These are phyloP conservation scores for Macrolepiota fuliginosa DNA, from an alignment of 768 basidiomycete genomes.

Conservation along the genomic window DNA sequence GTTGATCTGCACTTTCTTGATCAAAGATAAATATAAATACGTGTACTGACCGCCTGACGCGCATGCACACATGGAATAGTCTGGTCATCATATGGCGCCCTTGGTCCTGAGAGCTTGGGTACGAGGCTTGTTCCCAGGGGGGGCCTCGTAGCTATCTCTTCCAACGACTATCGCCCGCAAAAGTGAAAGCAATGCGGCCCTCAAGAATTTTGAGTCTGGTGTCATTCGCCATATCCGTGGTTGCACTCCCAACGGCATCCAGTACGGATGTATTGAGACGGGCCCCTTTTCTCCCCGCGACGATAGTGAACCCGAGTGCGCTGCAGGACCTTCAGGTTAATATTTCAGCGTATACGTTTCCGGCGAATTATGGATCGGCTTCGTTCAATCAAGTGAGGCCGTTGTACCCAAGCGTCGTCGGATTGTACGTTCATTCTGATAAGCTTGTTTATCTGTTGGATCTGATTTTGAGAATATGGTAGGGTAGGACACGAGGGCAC, in stretches of 20 bases:
- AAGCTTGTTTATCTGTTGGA: not conserved
- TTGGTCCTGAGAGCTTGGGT: not conserved
- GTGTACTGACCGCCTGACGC: not conserved
- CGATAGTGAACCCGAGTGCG: slow-evolving; percentile 8
- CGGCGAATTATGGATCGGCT: slow-evolving; percentile 22
- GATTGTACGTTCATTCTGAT: slow-evolving; percentile 18
- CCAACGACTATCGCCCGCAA: too few species aligned
- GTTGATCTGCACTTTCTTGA: not conserved
- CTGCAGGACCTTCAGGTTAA: slow-evolving; percentile 21
- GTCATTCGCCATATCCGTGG: not conserved
- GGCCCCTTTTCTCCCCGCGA: not conserved
- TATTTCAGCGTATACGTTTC: slow-evolving; percentile 20
- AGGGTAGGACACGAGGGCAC: slow-evolving; percentile 22
- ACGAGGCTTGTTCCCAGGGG: not conserved
- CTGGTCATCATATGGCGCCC: not conserved
- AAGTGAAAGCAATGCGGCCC: not conserved
- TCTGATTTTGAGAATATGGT: not conserved
- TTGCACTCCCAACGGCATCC: not conserved
- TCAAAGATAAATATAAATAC: not conserved
- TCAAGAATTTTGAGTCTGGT: not conserved
- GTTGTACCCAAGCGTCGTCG: slow-evolving; percentile 25
- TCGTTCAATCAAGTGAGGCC: slow-evolving; percentile 20
- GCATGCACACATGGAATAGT: not conserved
- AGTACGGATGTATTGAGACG: not conserved
- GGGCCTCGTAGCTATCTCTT: not conserved